Percentiles rank a stretch among this genome's conserved stretches.
phyloP scores from a whole-genome alignment of 2,329 filamentous ascomycete species.

The Dactylellina sp. region DNA sequence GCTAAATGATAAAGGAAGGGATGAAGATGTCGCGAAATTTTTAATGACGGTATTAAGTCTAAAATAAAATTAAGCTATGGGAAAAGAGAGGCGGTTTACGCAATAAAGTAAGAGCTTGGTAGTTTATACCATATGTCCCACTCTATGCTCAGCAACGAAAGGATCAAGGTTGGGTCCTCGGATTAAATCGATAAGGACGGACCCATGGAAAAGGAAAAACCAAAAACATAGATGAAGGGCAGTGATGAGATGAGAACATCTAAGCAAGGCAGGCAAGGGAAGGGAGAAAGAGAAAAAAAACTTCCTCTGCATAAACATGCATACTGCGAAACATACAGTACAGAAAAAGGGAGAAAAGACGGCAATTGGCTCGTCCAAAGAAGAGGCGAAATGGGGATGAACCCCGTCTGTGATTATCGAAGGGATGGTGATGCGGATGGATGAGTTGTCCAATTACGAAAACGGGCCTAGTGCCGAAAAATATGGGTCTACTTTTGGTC shows the following conservation, averaged over 20 bases:
- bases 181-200: constrained; percentile 29
- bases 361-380: constrained; percentile 47
- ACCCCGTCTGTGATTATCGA: constrained; percentile 54
- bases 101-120: constrained; percentile 1
- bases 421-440: constrained; percentile 55
- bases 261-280: constrained; percentile 19
- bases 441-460: constrained; percentile 57
- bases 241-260: constrained; percentile 55
- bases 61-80: constrained; percentile 35
- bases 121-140: constrained; percentile 24
- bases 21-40: constrained; percentile 31
- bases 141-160: constrained; percentile 17
- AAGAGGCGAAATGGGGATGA: constrained; percentile 45
- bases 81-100: constrained; percentile 14
- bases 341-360: constrained; percentile 45
- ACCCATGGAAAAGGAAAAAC: constrained; percentile 10
- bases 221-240: constrained; percentile 19
- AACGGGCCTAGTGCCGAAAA: constrained; percentile 45
- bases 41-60: constrained; percentile 27
- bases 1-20: constrained; percentile 21
- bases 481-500: constrained; percentile 34
- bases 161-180: constrained; percentile 7
- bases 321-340: constrained; percentile 56
- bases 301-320: constrained; percentile 51
- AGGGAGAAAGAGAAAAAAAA: constrained; percentile 36